A percentile compares a stretch with the other conserved stretches of the same genome.
phyloP scores from a whole-genome alignment of 805 yeast genomes.

The Wickerhamiella kazuoi region DNA sequence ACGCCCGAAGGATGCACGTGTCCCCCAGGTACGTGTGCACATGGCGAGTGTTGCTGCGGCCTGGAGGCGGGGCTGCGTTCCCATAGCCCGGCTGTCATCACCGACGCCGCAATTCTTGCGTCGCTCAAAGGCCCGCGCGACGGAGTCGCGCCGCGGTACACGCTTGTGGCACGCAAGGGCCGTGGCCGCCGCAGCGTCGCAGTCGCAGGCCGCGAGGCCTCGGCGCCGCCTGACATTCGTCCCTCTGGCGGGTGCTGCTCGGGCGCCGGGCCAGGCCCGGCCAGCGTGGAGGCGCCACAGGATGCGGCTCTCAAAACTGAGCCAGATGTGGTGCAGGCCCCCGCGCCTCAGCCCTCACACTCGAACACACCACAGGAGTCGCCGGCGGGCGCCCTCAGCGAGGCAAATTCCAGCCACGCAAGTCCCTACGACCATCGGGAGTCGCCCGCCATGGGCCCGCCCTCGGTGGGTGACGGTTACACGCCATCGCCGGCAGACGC shows the following conservation, averaged over 20 bases:
- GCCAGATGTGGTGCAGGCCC: not conserved
- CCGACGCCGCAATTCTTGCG: not conserved
- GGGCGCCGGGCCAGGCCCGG: too few species aligned
- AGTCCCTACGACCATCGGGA: too few species aligned
- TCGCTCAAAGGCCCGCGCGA: constrained; percentile 2
- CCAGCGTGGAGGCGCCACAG: not conserved
- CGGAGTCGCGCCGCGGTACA: not conserved
- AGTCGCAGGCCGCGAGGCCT: not conserved
- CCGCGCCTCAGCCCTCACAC: not conserved
- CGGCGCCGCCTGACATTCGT: too few species aligned
- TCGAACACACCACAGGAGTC: not conserved
- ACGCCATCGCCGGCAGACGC: not conserved
- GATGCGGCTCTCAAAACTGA: not conserved
- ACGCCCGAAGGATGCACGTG: constrained; percentile 17
- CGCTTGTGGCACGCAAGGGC: constrained; percentile 3
- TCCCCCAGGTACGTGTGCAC: constrained; percentile 23
- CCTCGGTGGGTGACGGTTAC: not conserved
- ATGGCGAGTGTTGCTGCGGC: not conserved
- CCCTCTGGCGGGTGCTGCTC: too few species aligned
- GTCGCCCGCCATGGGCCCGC: not conserved
- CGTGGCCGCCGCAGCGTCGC: constrained; percentile 1
- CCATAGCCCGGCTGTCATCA: not conserved
- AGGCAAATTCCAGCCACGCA: not conserved
- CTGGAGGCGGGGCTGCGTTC: not conserved
- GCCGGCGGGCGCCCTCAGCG: not conserved